Evolutionary conservation across 2,329 filamentous ascomycete genomes (phyloP).

Genomic region (Aspergillus fumigatus): DNA sequence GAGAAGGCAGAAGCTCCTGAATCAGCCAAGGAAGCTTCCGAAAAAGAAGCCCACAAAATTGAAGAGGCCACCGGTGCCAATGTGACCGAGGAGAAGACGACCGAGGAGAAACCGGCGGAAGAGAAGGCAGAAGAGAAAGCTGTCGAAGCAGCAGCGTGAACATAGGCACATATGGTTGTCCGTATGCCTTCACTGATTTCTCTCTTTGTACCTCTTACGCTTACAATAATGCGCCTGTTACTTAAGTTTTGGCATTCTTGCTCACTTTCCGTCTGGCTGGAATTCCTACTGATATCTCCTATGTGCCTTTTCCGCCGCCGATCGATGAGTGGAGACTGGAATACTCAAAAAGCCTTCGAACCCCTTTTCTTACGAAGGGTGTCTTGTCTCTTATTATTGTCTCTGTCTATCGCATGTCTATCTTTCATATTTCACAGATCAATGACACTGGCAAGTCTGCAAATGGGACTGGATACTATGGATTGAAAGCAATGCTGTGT

Average conservation of each 20-base stretch:
- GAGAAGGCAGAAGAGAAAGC: conserved; percentile 27
- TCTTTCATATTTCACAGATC: not conserved
- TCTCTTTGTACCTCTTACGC: not conserved
- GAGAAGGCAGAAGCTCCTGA: conserved; percentile 26
- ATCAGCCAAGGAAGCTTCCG: conserved; percentile 19
- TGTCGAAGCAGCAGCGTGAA: conserved; percentile 23
- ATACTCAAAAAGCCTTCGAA: not conserved
- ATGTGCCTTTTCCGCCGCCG: not conserved
- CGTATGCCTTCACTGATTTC: not conserved
- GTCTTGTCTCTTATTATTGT: not conserved
- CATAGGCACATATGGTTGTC: not conserved
- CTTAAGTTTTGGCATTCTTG: not conserved
- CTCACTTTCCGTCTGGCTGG: not conserved
- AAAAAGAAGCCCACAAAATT: conserved; percentile 14
- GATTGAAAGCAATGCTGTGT: not conserved
- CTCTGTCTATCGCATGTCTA: not conserved
- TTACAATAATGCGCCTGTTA: not conserved
- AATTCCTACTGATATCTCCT: not conserved
- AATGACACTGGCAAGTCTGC: not conserved
- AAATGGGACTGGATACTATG: not conserved
- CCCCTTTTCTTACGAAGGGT: not conserved
- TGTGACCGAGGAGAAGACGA: conserved; percentile 29
- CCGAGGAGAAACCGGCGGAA: conserved; percentile 35
- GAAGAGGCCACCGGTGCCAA: conserved; percentile 11
- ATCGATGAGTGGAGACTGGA: not conserved